Conservation (phyloP, 2,329 filamentous ascomycete species). For the Penicillium thymicola region DNA sequence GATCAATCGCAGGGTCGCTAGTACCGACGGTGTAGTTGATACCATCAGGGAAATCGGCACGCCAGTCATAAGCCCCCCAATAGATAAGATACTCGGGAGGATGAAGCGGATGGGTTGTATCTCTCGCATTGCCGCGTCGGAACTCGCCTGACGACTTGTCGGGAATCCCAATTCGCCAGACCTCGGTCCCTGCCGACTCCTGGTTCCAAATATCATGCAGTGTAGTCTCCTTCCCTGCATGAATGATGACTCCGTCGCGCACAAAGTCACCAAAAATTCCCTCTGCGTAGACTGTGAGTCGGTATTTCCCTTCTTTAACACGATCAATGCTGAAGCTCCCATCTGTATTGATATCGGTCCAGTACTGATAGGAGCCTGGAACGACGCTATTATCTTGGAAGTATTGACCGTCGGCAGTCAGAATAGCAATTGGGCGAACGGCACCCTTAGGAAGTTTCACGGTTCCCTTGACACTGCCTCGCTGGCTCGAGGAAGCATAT, state of each 20-base stretch:
- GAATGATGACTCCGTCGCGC: constrained; percentile 51
- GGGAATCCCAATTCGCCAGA: constrained; percentile 62
- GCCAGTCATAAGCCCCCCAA: constrained; percentile 60
- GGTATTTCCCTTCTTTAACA: constrained; percentile 58
- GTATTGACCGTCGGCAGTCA: constrained; percentile 52
- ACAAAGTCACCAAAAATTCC: constrained; percentile 60
- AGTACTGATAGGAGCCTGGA: constrained; percentile 59
- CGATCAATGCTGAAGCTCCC: constrained; percentile 53
- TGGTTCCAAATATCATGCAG: constrained; percentile 48
- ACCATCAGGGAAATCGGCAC: constrained; percentile 57
- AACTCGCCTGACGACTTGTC: constrained; percentile 62
- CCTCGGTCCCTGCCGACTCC: constrained; percentile 56
- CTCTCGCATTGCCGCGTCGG: constrained; percentile 53
- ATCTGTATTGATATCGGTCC: constrained; percentile 50
- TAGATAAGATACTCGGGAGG: constrained; percentile 61
- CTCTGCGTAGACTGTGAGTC: constrained; percentile 61
- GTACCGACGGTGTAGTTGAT: constrained; percentile 57
- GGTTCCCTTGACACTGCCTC: constrained; percentile 51
- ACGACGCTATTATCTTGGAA: constrained; percentile 60
- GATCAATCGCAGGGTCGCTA: constrained; percentile 48
- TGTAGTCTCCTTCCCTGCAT: constrained; percentile 41
- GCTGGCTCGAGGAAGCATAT: constrained; percentile 53
- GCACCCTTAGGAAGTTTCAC: constrained; percentile 54
- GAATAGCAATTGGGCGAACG: constrained; percentile 53
- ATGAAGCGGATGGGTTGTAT: constrained; percentile 49